Conservation (phyloP, 129 eudicot species). For the Artemisia tridentata region DNA sequence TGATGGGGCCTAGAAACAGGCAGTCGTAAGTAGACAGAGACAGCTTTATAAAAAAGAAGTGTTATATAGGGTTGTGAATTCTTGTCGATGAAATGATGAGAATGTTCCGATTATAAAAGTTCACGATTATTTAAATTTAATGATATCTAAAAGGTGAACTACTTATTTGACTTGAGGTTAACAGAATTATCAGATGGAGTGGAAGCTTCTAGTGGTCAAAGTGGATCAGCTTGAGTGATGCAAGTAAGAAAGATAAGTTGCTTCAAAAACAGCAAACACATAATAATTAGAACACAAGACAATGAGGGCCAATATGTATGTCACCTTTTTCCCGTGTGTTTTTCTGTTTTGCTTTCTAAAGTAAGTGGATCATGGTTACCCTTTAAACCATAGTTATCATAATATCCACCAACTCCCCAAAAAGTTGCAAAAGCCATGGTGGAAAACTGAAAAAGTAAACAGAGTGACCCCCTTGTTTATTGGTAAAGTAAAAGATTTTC, state of each 20-base stretch:
- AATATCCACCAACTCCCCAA: constrained; percentile 26
- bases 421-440: constrained; percentile 8
- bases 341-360: constrained; percentile 32
- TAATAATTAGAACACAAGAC: constrained; percentile 31
- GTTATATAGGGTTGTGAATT: constrained; percentile 13
- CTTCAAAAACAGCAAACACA: constrained; percentile 27
- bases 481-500: constrained; percentile 5
- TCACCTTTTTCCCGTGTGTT: constrained; percentile 32
- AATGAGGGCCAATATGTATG: constrained; percentile 27
- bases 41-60: constrained; percentile 29
- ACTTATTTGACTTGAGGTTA: constrained; percentile 10
- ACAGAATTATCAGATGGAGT: constrained; percentile 3
- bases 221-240: constrained; percentile 26
- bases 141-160: constrained; percentile 2
- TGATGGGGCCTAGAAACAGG: constrained; percentile 29
- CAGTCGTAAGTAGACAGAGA: constrained; percentile 7
- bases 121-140: constrained; percentile 5
- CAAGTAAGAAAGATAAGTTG: constrained; percentile 7
- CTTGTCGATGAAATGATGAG: constrained; percentile 27
- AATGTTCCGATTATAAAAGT: constrained; percentile 22
- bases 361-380: constrained; percentile 25
- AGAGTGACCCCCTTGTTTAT: constrained; percentile 13
- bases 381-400: constrained; percentile 21
- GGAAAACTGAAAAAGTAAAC: constrained; percentile 27
- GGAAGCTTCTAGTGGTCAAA: constrained; percentile 29